Base-by-base conservation (phyloP, 2,329 filamentous ascomycete species). In the Talaromyces sp. region DNA sequence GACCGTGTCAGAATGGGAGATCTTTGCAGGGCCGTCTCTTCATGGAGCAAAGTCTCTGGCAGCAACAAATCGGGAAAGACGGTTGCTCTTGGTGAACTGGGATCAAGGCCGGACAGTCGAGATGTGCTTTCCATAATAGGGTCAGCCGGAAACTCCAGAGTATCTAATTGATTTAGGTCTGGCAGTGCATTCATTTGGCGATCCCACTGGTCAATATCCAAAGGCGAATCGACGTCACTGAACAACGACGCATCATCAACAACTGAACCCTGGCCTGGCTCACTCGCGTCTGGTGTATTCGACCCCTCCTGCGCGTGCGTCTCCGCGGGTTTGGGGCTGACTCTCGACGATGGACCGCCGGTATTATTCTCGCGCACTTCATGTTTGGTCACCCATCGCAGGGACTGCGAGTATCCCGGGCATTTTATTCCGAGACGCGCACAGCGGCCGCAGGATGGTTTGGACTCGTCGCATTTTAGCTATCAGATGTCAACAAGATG, bases 391-490 rank as follows among this genome's bases (percentile, higher is more conserved):
- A 76, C 69, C 74, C 74, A 76, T 54, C 72, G 71, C 22, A 76
- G 64, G 5, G 72, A 72, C 59, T 75, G 72, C 1, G 71, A 66
- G 64, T 76, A 76, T 2, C 74, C 74, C 19, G 74, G 74, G 32
- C 74, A 76, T 28, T 67, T 70, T 25, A 76, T 71, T 0, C 74
- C 73, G 28, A 76, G 58, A 27, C 74, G 73, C n/a, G 65, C 71
- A 56, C 75, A 77, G 54, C 74, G 74, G 64, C 62, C 68, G 63
- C 75, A 77, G 27, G 72, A 65, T 33, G 75, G 75, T 58, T 74
- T 73, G 55, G 75, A 72, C 63, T 77, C 74, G 65, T 74, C 75
- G 61, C 74, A 77, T 68, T 77, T 77, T 57, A 77, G 71, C 73
- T 76, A 28, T n/a, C 55, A 57, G 47, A 28, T 42, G 19, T 55